Evolutionary conservation across 2,329 filamentous ascomycete genomes (phyloP).

Genomic region (Corinectria fuckeliana): DNA sequence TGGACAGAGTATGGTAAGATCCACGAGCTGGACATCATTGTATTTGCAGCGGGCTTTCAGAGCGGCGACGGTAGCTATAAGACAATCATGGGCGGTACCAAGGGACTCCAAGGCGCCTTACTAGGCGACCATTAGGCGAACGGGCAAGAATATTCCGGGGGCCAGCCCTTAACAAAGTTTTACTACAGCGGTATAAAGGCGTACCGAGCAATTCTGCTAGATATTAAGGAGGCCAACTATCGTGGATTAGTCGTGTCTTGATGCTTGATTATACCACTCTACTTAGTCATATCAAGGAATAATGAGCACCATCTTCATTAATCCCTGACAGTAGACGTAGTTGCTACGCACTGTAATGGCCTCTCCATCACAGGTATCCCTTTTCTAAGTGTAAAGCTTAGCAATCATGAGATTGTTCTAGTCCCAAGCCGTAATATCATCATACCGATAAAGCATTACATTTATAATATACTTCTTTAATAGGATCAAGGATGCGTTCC

Average conservation of each 20-base stretch:
- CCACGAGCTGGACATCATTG: neutral
- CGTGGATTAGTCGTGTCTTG: too few species aligned
- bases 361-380: too few species aligned
- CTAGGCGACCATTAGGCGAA: neutral
- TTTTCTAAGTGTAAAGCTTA: constrained; percentile 21
- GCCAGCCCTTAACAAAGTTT: too few species aligned
- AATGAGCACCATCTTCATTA: too few species aligned
- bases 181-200: too few species aligned
- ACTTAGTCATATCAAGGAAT: too few species aligned
- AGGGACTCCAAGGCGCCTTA: neutral
- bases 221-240: too few species aligned
- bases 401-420: constrained; percentile 39
- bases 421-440: constrained; percentile 44
- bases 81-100: neutral
- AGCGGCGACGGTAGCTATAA: neutral
- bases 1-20: neutral
- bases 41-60: neutral
- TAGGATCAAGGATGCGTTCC: constrained; percentile 37
- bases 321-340: too few species aligned
- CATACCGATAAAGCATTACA: constrained; percentile 35
- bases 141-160: too few species aligned
- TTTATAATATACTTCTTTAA: constrained; percentile 40
- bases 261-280: too few species aligned
- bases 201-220: too few species aligned
- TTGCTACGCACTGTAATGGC: too few species aligned